A percentile compares a stretch with the other conserved stretches of the same genome.
phyloP scores from a whole-genome alignment of 805 yeast species.

The Candida sithepensis region DNA sequence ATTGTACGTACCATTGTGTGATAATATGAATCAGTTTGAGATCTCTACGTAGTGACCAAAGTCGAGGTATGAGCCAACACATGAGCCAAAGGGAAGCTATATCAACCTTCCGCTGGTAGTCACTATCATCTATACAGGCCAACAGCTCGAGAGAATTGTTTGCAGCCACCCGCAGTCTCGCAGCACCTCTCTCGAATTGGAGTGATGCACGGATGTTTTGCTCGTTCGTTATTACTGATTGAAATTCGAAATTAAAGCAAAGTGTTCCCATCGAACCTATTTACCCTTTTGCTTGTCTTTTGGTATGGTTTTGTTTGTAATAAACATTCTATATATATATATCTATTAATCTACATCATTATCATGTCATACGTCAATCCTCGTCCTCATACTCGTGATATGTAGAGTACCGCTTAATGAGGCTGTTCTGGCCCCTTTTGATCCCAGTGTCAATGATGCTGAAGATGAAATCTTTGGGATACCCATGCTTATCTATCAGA shows the following conservation, averaged over 20 bases:
- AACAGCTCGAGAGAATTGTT: neutral
- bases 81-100: too few species aligned
- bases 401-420: slow-evolving; percentile 15
- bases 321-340: too few species aligned
- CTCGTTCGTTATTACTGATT: neutral
- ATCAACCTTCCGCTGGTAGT: too few species aligned
- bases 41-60: too few species aligned
- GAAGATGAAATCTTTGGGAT: slow-evolving; percentile 36
- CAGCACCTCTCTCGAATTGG: too few species aligned
- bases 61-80: too few species aligned
- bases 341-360: neutral
- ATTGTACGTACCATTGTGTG: neutral
- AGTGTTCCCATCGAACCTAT: too few species aligned
- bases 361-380: neutral
- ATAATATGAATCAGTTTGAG: too few species aligned
- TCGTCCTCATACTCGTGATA: neutral
- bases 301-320: neutral
- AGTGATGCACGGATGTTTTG: neutral
- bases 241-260: too few species aligned
- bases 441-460: slow-evolving; percentile 29
- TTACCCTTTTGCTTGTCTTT: neutral
- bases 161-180: neutral
- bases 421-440: slow-evolving; percentile 14
- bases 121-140: neutral
- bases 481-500: slow-evolving; percentile 47